phyloP scores from a whole-genome alignment of 1,284 basidiomycete species.

The Rhodotorula sp. region DNA sequence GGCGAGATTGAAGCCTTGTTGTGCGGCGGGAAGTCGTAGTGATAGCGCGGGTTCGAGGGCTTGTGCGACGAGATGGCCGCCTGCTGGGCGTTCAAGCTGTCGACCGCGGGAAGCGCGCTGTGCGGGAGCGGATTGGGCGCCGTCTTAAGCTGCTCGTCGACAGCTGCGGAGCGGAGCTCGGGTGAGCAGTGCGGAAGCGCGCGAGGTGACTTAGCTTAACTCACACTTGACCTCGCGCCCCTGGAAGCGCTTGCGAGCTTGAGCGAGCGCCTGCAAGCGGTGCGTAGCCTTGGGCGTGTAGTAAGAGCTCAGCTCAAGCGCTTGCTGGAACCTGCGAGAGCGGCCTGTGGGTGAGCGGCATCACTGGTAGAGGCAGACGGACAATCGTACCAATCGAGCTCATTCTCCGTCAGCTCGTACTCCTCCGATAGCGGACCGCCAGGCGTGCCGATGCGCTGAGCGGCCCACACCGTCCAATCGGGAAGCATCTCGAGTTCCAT shows the following conservation, averaged over 20 bases:
- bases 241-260: slow-evolving; percentile 2
- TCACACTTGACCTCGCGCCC: not conserved
- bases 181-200: not conserved
- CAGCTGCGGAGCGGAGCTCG: not conserved
- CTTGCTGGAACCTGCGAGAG: slow-evolving; percentile 28
- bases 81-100: not conserved
- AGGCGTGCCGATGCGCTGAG: slow-evolving; percentile 18
- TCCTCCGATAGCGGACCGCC: slow-evolving; percentile 26
- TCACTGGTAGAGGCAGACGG: not conserved
- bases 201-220: not conserved
- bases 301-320: slow-evolving; percentile 33
- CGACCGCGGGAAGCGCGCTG: not conserved
- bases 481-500: slow-evolving; percentile 32
- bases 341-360: too few species aligned
- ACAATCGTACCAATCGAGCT: slow-evolving; percentile 36
- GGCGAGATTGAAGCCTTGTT: not conserved
- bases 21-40: slow-evolving; percentile 10
- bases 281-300: slow-evolving; percentile 32
- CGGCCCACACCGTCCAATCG: slow-evolving; percentile 26
- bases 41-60: not conserved
- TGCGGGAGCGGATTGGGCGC: not conserved
- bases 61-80: not conserved
- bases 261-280: slow-evolving; percentile 18
- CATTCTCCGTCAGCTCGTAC: slow-evolving; percentile 32
- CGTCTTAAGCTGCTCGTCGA: not conserved